A percentile compares a stretch with the other conserved stretches of the same genome.
Conservation (phyloP, 371 early-diverging fungal species). For the Circinella umbellata region DNA sequence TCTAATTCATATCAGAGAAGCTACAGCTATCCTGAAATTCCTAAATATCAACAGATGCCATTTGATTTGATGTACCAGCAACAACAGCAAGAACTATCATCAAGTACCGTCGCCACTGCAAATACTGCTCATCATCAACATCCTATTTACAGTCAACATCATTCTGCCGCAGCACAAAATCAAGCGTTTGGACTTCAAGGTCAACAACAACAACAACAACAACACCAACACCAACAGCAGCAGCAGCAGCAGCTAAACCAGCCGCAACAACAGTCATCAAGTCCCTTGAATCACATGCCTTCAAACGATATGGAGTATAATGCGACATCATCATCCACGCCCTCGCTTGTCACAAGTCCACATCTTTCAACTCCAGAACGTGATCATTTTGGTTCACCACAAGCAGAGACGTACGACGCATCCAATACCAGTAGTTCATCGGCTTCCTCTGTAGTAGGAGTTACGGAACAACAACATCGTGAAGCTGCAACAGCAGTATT, state of each 20-base stretch:
- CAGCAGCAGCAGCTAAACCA: slow-evolving; percentile 4
- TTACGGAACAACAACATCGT: background rate
- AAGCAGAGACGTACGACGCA: slow-evolving; percentile 8
- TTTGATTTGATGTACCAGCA: slow-evolving; percentile 5
- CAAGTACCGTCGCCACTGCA: background rate
- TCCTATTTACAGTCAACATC: slow-evolving; percentile 3
- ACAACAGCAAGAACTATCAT: slow-evolving; percentile 3
- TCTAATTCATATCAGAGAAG: background rate
- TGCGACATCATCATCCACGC: slow-evolving; percentile 11
- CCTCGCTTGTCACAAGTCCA: slow-evolving; percentile 17
- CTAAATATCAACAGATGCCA: slow-evolving; percentile 1
- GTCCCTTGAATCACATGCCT: slow-evolving; percentile 11
- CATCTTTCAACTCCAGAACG: slow-evolving; percentile 19
- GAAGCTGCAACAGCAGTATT: background rate
- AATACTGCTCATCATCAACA: slow-evolving; percentile 10
- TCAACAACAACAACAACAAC: slow-evolving; percentile 10
- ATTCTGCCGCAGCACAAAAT: background rate
- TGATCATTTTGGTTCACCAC: slow-evolving; percentile 6
- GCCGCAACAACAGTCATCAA: background rate
- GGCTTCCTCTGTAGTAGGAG: background rate
- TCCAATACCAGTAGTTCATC: background rate
- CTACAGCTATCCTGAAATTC: slow-evolving; percentile 3
- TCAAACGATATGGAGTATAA: slow-evolving; percentile 9
- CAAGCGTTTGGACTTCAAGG: background rate
- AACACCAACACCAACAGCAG: slow-evolving; percentile 5